A percentile compares a stretch with the other conserved stretches of the same genome.
Evolutionary conservation across 2,329 filamentous ascomycete species (phyloP).

Genomic region (Fusarium setosum): DNA sequence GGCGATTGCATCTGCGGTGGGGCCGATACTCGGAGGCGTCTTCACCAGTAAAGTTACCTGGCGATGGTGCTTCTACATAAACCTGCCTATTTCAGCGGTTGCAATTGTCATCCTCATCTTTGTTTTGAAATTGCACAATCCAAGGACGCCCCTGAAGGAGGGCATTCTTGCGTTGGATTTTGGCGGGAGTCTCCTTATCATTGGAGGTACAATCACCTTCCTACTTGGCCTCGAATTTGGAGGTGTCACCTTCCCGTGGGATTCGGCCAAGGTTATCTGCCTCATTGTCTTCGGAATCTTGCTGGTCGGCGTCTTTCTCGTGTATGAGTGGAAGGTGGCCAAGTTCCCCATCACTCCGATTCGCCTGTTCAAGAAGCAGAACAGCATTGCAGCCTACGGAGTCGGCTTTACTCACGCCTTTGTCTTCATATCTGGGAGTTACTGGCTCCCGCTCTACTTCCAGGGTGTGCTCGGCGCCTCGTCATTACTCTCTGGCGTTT

Average conservation of each 20-base stretch:
- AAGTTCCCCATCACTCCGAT: conserved; percentile 83
- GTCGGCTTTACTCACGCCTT: conserved; percentile 80
- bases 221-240: conserved; percentile 89
- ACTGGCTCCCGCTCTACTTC: conserved; percentile 89
- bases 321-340: conserved; percentile 80
- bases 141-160: conserved; percentile 69
- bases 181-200: conserved; percentile 67
- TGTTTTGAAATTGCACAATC: conserved; percentile 76
- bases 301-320: conserved; percentile 72
- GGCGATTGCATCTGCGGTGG: conserved; percentile 73
- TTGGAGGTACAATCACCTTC: conserved; percentile 86
- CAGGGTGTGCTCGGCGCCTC: conserved; percentile 77
- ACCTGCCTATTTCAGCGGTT: conserved; percentile 62
- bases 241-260: conserved; percentile 80
- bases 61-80: conserved; percentile 79
- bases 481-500: conserved; percentile 79
- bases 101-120: conserved; percentile 65
- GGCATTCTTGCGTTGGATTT: conserved; percentile 74
- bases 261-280: conserved; percentile 79
- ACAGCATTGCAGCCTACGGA: conserved; percentile 73
- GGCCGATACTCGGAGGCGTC: conserved; percentile 75
- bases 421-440: conserved; percentile 81
- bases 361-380: conserved; percentile 73
- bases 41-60: conserved; percentile 74
- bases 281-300: conserved; percentile 79